Conservation (phyloP, 495 filamentous ascomycete genomes). For the Cercophora scortea region DNA sequence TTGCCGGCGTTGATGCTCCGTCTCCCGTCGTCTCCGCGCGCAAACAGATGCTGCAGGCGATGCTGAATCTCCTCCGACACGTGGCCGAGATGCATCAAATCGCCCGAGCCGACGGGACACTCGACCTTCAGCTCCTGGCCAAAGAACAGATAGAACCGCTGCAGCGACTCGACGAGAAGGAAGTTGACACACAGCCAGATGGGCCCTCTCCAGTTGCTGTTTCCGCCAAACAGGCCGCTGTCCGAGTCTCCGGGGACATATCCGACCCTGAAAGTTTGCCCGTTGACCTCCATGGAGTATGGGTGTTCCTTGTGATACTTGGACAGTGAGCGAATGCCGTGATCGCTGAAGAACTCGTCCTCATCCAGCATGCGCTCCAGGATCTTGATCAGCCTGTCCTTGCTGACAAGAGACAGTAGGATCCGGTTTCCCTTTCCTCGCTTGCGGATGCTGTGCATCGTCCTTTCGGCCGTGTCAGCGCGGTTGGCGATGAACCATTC, state of each 20-base stretch:
- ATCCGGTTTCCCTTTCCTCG: conserved; percentile 85
- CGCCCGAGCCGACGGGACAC: conserved; percentile 88
- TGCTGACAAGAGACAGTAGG: conserved; percentile 79
- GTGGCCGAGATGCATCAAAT: conserved; percentile 91
- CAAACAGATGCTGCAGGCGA: conserved; percentile 85
- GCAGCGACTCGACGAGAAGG: conserved; percentile 82
- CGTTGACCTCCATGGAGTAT: conserved; percentile 93
- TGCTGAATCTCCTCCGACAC: conserved; percentile 97
- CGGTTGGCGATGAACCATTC: conserved; percentile 90
- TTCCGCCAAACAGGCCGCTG: conserved; percentile 87
- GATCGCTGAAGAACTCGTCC: conserved; percentile 80
- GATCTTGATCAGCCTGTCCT: conserved; percentile 78
- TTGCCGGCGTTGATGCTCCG: conserved; percentile 78
- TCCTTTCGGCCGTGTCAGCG: conserved; percentile 77
- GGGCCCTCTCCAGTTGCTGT: conserved; percentile 92
- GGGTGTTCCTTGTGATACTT: conserved; percentile 86
- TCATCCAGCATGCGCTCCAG: conserved; percentile 88
- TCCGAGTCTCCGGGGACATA: conserved; percentile 94
- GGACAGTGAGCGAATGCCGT: conserved; percentile 91
- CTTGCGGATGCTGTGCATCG: conserved; percentile 82
- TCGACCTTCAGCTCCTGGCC: conserved; percentile 81
- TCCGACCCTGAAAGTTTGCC: conserved; percentile 76
- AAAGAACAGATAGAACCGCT: conserved; percentile 93
- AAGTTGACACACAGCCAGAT: conserved; percentile 98
- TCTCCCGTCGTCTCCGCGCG: conserved; percentile 71